These are phyloP conservation scores for Podosphaera leucotricha DNA, from an alignment of 2,329 filamentous ascomycete genomes.

Conservation along the genomic window DNA sequence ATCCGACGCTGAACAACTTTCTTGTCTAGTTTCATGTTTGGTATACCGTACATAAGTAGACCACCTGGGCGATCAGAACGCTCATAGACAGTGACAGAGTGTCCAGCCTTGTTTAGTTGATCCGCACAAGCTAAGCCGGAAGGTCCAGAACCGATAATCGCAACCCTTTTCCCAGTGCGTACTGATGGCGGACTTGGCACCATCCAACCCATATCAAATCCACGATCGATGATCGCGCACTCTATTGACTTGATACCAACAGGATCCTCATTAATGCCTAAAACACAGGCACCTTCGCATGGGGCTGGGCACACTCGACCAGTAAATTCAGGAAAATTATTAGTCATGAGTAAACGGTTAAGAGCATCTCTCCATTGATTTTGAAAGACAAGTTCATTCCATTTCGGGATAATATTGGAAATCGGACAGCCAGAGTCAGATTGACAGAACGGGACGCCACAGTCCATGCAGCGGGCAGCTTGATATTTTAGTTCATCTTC, in stretches of 20 bases:
- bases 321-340: slow-evolving; percentile 97
- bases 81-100: slow-evolving; percentile 77
- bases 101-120: slow-evolving; percentile 82
- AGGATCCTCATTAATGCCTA: slow-evolving; percentile 90
- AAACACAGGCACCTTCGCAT: slow-evolving; percentile 85
- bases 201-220: slow-evolving; percentile 98
- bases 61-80: slow-evolving; percentile 76
- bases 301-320: slow-evolving; percentile 91
- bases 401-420: slow-evolving; percentile 93
- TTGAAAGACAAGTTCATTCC: slow-evolving; percentile 62
- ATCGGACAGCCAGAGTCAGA: slow-evolving; percentile 91
- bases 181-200: slow-evolving; percentile 53
- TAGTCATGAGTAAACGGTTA: slow-evolving; percentile 80
- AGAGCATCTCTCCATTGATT: slow-evolving; percentile 78
- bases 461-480: slow-evolving; percentile 94
- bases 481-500: slow-evolving; percentile 96
- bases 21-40: slow-evolving; percentile 99
- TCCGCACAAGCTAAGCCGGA: slow-evolving; percentile 77
- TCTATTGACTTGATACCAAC: slow-evolving; percentile 98
- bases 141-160: slow-evolving; percentile 78
- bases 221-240: slow-evolving; percentile 90
- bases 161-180: slow-evolving; percentile 71
- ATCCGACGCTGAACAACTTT: slow-evolving; percentile 86
- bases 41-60: slow-evolving; percentile 93
- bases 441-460: slow-evolving; percentile 93